Conservation (phyloP, 2,329 filamentous ascomycete species). For the Fusarium albidum region DNA sequence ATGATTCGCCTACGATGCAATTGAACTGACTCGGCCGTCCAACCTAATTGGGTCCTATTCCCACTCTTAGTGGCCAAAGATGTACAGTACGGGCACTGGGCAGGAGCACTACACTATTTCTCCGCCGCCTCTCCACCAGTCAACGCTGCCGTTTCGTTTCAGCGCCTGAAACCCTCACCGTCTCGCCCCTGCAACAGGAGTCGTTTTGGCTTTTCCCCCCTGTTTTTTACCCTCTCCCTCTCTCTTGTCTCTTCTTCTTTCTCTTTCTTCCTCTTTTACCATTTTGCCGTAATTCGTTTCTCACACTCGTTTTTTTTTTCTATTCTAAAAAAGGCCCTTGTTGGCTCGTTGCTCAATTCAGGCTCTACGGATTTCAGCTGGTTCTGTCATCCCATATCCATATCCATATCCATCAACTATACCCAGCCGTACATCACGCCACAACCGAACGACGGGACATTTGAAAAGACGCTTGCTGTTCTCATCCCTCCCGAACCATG, state of each 20-base stretch:
- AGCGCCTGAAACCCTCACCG: constrained; percentile 40
- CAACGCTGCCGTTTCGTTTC: constrained; percentile 23
- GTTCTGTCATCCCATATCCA: constrained; percentile 27
- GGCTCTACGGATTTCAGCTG: constrained; percentile 27
- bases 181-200: constrained; percentile 34
- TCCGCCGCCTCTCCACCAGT: constrained; percentile 25
- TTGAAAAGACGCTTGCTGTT: not conserved
- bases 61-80: not conserved
- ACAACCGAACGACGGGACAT: not conserved
- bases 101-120: too few relatives aligned
- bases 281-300: constrained; percentile 22
- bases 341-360: constrained; percentile 5
- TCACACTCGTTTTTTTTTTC: not conserved
- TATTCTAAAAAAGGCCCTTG: constrained; percentile 12
- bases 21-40: not conserved
- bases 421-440: constrained; percentile 6
- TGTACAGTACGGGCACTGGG: too few relatives aligned
- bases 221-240: not conserved
- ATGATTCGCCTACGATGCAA: not conserved
- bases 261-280: not conserved
- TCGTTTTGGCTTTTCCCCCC: constrained; percentile 14
- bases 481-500: constrained; percentile 35
- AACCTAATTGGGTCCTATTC: not conserved
- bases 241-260: constrained; percentile 2
- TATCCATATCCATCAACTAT: constrained; percentile 1